Base-by-base conservation (phyloP, 768 basidiomycete genomes). In the Leucosporidium yakuticum region DNA sequence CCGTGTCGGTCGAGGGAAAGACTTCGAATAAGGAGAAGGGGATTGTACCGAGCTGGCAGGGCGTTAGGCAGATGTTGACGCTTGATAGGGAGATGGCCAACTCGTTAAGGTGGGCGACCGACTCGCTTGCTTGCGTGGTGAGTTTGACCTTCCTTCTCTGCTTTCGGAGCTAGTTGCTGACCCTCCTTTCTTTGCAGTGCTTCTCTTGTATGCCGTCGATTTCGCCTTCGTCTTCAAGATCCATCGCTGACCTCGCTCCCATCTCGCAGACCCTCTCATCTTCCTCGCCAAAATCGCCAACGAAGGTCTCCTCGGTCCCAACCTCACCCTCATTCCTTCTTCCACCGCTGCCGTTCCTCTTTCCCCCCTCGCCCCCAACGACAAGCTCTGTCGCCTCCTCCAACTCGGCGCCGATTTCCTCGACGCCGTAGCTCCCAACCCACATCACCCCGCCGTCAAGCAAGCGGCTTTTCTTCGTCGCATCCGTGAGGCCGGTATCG, bases 321-420 rank as follows among this genome's bases (percentile, higher is more conserved):
- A 69, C 61, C 63, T 73, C 11, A 67, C 56, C 39, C 65, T 73
- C 51, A 62, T 69, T 39, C 8, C 55, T 0, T 31, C 71, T 50
- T 27, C 25, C 29, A 44, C 49, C 20, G 23, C 50, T 6, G 7
- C 31, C 63, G 2, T 60, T 60, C 20, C 65, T 59, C 31, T 63
- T 57, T 2, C 61, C 65, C 60, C 68, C 1, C 62, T 69, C 63
- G 59, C n/a, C 25, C 65, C 63, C 2, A 48, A 36, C 36, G 69
- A 69, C 64, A 67, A 67, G 56, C 68, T 73, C 29, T 69, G 65
- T 58, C 68, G 69, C 20, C 65, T 73, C 17, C 62, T 73, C 65
- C 63, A 64, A 17, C 61, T 73, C 49, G 68, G 68, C 57, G 71
- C 71, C 56, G 65, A 69, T 34, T 58, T 69, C 19, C 71, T 73